A percentile compares a stretch with the other conserved stretches of the same genome.
phyloP scores from a whole-genome alignment of 2,329 filamentous ascomycete genomes.

The Neopestalotiopsis clavispora region DNA sequence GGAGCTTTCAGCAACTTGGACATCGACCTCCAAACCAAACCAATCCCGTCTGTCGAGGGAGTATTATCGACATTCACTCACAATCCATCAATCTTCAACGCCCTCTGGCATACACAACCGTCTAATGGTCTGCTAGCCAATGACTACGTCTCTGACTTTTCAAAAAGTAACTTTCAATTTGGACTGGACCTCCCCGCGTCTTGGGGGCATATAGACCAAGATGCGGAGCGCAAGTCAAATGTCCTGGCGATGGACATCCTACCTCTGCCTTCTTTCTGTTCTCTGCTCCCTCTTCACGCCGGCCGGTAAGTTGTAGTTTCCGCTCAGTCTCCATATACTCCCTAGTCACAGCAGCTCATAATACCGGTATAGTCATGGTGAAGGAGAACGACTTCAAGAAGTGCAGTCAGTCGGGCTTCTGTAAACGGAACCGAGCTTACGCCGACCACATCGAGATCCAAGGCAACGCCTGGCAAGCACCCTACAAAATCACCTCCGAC shows the following conservation, averaged over 20 bases:
- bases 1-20: neutral
- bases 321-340: neutral
- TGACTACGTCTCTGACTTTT: conserved; percentile 19
- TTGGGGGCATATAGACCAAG: conserved; percentile 33
- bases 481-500: conserved; percentile 76
- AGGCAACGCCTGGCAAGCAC: conserved; percentile 74
- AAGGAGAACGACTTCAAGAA: conserved; percentile 98
- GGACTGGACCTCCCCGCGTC: conserved; percentile 36
- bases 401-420: conserved; percentile 95
- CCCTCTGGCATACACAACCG: neutral
- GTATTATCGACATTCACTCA: neutral
- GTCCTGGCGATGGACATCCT: conserved; percentile 68
- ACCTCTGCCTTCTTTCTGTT: conserved; percentile 63
- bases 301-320: conserved; percentile 58
- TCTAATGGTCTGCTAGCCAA: conserved; percentile 14
- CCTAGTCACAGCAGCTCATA: conserved; percentile 16
- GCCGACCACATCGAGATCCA: conserved; percentile 76
- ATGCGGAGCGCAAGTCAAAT: conserved; percentile 57
- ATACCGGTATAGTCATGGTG: conserved; percentile 66
- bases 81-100: neutral
- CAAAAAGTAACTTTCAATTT: conserved; percentile 23
- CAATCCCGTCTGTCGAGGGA: neutral
- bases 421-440: conserved; percentile 89
- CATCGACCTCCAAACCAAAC: neutral
- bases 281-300: conserved; percentile 66